Conservation (phyloP, 2,329 filamentous ascomycete species). For the Aureobasidium zeae region DNA sequence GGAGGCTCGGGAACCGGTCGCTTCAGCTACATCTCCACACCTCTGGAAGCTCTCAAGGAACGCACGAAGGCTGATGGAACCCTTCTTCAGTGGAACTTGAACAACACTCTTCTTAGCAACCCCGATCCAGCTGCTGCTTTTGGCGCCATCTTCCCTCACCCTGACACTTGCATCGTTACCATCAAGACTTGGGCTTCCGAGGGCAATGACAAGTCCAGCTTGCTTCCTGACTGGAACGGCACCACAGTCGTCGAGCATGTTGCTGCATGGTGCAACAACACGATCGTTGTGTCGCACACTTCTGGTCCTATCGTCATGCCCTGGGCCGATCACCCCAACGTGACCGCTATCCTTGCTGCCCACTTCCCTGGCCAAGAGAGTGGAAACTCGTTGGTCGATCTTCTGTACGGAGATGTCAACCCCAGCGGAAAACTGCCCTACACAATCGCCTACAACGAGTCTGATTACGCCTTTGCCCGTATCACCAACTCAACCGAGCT, state of each 20-base stretch:
- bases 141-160: constrained; percentile 35
- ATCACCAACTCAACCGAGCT: constrained; percentile 29
- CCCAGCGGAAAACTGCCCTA: constrained; percentile 79
- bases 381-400: constrained; percentile 68
- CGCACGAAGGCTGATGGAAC: constrained; percentile 24
- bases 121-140: constrained; percentile 17
- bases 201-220: constrained; percentile 20
- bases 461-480: constrained; percentile 50
- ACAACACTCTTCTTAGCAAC: constrained; percentile 28
- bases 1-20: constrained; percentile 17
- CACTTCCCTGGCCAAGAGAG: constrained; percentile 81
- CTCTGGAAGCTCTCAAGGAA: constrained; percentile 20
- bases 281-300: constrained; percentile 19
- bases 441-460: constrained; percentile 64
- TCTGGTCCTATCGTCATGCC: constrained; percentile 16
- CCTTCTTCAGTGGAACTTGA: constrained; percentile 29
- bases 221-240: constrained; percentile 23
- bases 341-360: constrained; percentile 61
- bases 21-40: constrained; percentile 15
- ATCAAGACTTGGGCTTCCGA: constrained; percentile 18
- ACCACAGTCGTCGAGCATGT: constrained; percentile 16
- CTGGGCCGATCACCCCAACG: constrained; percentile 27
- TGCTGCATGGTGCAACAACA: constrained; percentile 17
- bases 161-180: constrained; percentile 46
- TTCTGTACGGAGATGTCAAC: constrained; percentile 69